Evolutionary conservation across 2,329 filamentous ascomycete genomes (phyloP).

Genomic region (Anthostomella pinea): DNA sequence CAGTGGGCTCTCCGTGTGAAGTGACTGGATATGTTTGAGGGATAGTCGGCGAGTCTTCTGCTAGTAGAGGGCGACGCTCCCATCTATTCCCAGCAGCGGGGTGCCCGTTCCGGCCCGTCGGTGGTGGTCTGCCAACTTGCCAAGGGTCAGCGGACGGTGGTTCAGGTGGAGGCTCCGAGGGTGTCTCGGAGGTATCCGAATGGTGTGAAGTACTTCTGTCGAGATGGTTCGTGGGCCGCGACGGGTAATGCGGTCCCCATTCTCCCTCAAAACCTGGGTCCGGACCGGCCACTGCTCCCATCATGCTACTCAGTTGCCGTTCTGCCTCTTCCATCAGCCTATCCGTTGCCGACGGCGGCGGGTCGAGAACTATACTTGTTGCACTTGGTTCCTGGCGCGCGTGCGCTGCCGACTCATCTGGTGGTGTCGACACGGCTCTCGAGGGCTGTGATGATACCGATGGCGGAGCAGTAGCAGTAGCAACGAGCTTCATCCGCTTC

Average conservation of each 20-base stretch:
- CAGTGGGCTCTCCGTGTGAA: slow-evolving; percentile 14
- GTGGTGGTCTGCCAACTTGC: slow-evolving; percentile 35
- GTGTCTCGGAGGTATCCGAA: slow-evolving; percentile 22
- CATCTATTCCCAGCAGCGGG: slow-evolving; percentile 17
- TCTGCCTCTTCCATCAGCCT: slow-evolving; percentile 27
- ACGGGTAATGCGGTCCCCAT: slow-evolving; percentile 8
- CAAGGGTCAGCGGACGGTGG: slow-evolving; percentile 44
- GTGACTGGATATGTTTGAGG: slow-evolving; percentile 24
- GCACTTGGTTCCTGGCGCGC: slow-evolving; percentile 16
- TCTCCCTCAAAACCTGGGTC: slow-evolving; percentile 21
- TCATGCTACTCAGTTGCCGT: slow-evolving; percentile 22
- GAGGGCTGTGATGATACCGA: slow-evolving; percentile 12
- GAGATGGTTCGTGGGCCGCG: slow-evolving; percentile 15
- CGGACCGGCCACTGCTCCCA: slow-evolving; percentile 23
- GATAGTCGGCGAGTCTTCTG: slow-evolving; percentile 32
- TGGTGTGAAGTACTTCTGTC: slow-evolving; percentile 24
- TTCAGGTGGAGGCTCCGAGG: slow-evolving; percentile 28
- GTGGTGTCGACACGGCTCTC: slow-evolving; percentile 11
- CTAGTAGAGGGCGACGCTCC: slow-evolving; percentile 22
- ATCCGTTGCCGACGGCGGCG: slow-evolving; percentile 17
- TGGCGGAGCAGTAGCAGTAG: slow-evolving; percentile 20
- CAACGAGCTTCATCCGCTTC: slow-evolving; percentile 51
- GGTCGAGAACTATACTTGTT: slow-evolving; percentile 25
- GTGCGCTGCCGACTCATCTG: slow-evolving; percentile 7
- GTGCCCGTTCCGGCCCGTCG: slow-evolving; percentile 15